Evolutionary conservation across 78 protist genomes (phyloP), one percentile per base, ranked within the genome.

Genomic region (Pelomyxa schiedti): DNA sequence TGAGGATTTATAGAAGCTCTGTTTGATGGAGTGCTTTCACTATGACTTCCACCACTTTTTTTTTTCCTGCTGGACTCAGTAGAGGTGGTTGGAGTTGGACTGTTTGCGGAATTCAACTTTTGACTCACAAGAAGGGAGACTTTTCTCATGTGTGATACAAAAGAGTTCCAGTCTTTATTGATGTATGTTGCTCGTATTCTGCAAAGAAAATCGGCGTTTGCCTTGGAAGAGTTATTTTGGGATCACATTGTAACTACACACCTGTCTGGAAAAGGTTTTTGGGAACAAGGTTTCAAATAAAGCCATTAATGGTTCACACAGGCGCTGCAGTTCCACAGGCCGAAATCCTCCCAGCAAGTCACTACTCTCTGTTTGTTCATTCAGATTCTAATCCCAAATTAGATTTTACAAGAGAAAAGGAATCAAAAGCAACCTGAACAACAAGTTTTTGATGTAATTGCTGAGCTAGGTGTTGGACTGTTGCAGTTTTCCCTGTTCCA

Each of bases 331-430:
- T 53, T 94, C 94, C 1, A 91, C 93, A 29, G 99, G 99, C 32
- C 82, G 78, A 71, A 86, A 98, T 7, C 99, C 99, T 41, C 99
- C 99, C n/a, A 98, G 70, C 16, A 98, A 75, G 40, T 97, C 99
- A 2, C 91, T 1, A 30, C 88, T 30, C 30, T 96, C 99, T 3
- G 90, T 81, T 87, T 98, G 99, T 81, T 92, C 96, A 69, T 74
- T 84, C 70, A 96, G 82, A 88, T 98, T 97, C 77, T 88, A 72
- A 30, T 7, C 8, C 70, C 4, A 87, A 86, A 36, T 38, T 36
- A 65, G 30, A 7, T 8, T 4, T 36, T 4, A n/a, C n/a, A n/a
- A n/a, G n/a, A n/a, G 7, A 24, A 36, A 36, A 38, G 7, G 30
- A 4, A 65, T 4, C 8, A 7, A 38, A 6, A 4, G 29, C 5